Conservation (phyloP, 2,329 filamentous ascomycete species). For the Madurella mycetomatis region DNA sequence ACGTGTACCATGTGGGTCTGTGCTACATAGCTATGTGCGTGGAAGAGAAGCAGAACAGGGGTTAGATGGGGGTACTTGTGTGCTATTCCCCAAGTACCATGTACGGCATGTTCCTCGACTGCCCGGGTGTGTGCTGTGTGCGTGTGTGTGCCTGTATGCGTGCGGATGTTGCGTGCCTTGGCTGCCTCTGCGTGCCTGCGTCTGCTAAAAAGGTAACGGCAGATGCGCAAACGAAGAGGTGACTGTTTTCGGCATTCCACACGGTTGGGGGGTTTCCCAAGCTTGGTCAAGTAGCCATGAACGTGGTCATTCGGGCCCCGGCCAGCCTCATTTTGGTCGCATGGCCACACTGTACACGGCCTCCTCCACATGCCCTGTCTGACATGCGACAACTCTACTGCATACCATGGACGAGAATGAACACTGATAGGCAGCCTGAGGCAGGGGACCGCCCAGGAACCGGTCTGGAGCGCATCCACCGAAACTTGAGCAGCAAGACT, state of each 20-base stretch:
- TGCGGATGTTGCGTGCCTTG: conserved; percentile 2
- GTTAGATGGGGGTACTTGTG: conserved; percentile 9
- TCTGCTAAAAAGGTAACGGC: conserved; percentile 15
- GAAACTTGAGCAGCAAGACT: not conserved
- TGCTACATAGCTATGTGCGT: conserved; percentile 10
- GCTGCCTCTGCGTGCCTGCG: not conserved
- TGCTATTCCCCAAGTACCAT: conserved; percentile 20
- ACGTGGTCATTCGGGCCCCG: not conserved
- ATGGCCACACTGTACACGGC: not conserved
- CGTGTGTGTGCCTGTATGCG: conserved; percentile 4
- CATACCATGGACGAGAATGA: not conserved
- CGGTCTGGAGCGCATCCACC: too few species aligned
- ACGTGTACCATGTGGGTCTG: conserved; percentile 17
- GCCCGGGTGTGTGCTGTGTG: not conserved
- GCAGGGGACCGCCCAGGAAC: too few species aligned
- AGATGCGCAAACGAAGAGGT: conserved; percentile 13
- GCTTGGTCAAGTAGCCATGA: not conserved
- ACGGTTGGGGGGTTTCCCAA: not conserved
- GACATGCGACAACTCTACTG: not conserved
- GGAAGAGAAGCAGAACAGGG: not conserved
- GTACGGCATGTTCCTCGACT: conserved; percentile 10
- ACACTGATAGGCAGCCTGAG: conserved; percentile 6
- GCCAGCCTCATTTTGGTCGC: not conserved
- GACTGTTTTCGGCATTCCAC: not conserved
- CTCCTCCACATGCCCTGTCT: not conserved